Percentiles rank a stretch among this genome's conserved stretches.
phyloP scores from a whole-genome alignment of 228 moss, liverwort and hornwort genomes.

The Sphagnum magellanicum region DNA sequence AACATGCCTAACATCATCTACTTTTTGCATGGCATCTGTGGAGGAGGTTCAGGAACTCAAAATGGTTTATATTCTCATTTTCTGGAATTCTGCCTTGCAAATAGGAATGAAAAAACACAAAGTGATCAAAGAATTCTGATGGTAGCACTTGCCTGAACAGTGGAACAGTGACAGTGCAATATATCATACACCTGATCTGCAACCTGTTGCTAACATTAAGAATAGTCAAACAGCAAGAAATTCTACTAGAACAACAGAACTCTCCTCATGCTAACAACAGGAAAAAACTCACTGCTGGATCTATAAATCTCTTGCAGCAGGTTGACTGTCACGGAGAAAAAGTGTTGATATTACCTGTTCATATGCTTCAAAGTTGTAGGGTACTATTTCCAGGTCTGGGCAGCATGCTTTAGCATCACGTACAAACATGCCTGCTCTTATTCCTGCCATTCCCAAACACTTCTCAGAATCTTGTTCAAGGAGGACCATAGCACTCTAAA shows the following conservation, averaged over 20 bases:
- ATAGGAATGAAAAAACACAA: too few species aligned
- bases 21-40: too few species aligned
- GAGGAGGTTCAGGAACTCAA: too few species aligned
- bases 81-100: too few species aligned
- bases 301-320: too few species aligned
- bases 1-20: too few species aligned
- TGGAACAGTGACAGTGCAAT: conserved; percentile 76
- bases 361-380: conserved; percentile 93
- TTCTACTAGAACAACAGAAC: not conserved
- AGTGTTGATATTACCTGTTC: conserved; percentile 53
- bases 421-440: conserved; percentile 92
- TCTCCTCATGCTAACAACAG: not conserved
- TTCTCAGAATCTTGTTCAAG: too few species aligned
- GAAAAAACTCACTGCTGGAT: too few species aligned
- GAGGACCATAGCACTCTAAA: too few species aligned
- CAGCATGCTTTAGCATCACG: conserved; percentile 71
- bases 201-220: conserved; percentile 46
- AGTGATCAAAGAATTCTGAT: not conserved
- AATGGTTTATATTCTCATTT: too few species aligned
- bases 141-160: conserved; percentile 71
- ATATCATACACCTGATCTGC: conserved; percentile 93
- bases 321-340: too few species aligned
- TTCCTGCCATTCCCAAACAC: conserved; percentile 40
- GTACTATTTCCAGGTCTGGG: conserved; percentile 76
- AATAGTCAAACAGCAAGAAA: not conserved